Evolutionary conservation across 73 alveolate genomes (phyloP).

Genomic region (Tetrahymena elliotti): DNA sequence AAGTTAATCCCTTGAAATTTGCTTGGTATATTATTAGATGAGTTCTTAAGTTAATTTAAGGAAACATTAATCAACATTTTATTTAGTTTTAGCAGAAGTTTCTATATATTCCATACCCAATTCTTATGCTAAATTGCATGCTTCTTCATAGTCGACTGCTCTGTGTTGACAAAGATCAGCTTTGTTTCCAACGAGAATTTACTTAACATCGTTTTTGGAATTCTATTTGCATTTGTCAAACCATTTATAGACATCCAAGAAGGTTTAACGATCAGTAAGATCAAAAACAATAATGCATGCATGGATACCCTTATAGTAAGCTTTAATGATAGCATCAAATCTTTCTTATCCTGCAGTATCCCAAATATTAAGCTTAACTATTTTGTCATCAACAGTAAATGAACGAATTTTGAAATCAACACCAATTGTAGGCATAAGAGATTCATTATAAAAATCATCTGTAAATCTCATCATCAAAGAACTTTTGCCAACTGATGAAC

Average conservation of each 20-base stretch:
- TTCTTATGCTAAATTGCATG: conserved; percentile 1
- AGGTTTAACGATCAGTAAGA: conserved; percentile 25
- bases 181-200: conserved; percentile 11
- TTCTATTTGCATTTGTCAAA: not conserved
- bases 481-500: conserved; percentile 57
- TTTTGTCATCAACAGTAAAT: conserved; percentile 43
- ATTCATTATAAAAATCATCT: conserved; percentile 40
- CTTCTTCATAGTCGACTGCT: conserved; percentile 28
- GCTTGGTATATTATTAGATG: not conserved
- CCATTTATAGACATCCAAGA: not conserved
- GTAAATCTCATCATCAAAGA: conserved; percentile 52
- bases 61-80: conserved; percentile 9
- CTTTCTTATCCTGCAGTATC: conserved; percentile 94
- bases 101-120: conserved; percentile 20
- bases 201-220: not conserved
- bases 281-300: conserved; percentile 50
- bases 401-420: conserved; percentile 63
- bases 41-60: not conserved
- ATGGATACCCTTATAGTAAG: conserved; percentile 58
- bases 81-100: conserved; percentile 36
- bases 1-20: not conserved
- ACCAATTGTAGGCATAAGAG: conserved; percentile 70
- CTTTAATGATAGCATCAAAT: conserved; percentile 52
- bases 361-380: conserved; percentile 65
- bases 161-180: not conserved